Base-by-base conservation (phyloP, 2,329 filamentous ascomycete genomes). In the Endothia cerciana region DNA sequence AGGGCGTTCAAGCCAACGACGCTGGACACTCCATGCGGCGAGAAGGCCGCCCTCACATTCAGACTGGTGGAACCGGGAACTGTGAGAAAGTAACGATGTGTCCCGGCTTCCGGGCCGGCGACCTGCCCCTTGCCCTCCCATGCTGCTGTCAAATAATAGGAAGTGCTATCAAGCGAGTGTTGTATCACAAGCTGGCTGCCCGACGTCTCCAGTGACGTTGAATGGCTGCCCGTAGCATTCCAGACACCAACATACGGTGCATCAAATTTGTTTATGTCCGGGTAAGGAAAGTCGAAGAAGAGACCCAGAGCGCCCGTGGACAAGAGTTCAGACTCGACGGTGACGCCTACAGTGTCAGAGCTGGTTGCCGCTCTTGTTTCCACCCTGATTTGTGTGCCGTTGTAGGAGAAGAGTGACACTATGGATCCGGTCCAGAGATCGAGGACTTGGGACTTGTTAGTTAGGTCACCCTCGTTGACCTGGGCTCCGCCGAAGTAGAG, bases 171-270 rank as follows among this genome's bases (percentile, higher is more conserved):
- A 11, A 84, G 69, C 6, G 76, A 77, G 67, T 84, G 82, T 43
- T 72, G 74, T 59, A 84, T 81, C 2, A 68, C 74, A 25, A 80
- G 81, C 19, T 72, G 72, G 28, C 71, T 71, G 0, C 69, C 62
- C 15, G 71, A 73, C 3, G 64, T 67, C 13, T 70, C 67, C 1
- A 83, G 69, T 0, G 65, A 72, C 0, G 82, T 84, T 2, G 71
- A 77, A 68, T 85, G 82, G 17, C 78, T 78, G 6, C 73, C 72
- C 0, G 82, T 81, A 5, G 78, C 79, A 70, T 84, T 82, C 73
- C 81, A 84, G 4, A 83, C 72, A 1, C 83, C 83, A 1, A 86
- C 83, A 67, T 82, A 86, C 0, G 84, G 83, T 1, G 82, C 82
- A 45, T 85, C 82, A 64, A 85, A 86, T 69, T 85, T 85, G 69